phyloP scores from a whole-genome alignment of 352 stramenopile genomes.

The Globisporangium megalacanthum region DNA sequence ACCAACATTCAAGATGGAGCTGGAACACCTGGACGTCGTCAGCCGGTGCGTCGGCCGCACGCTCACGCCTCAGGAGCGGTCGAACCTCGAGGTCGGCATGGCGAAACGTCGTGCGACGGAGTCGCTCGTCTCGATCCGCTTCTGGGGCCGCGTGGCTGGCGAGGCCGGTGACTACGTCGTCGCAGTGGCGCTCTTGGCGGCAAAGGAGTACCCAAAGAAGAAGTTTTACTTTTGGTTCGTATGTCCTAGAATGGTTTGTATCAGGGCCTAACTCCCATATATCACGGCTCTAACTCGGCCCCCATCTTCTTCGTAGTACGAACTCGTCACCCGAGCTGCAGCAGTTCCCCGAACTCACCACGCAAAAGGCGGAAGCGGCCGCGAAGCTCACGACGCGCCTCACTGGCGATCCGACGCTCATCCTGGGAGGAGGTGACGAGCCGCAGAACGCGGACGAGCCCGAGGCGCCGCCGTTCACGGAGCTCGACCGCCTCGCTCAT shows the following conservation, averaged over 20 bases:
- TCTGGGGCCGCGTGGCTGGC: conserved; percentile 63
- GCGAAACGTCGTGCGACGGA: conserved; percentile 65
- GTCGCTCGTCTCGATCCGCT: conserved; percentile 51
- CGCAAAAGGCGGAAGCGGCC: conserved; percentile 45
- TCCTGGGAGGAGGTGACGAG: conserved; percentile 29
- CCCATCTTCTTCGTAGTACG: conserved; percentile 26
- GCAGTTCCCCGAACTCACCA: conserved; percentile 68
- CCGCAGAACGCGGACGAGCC: conserved; percentile 33
- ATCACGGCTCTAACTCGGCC: too few relatives aligned
- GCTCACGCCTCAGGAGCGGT: conserved; percentile 69
- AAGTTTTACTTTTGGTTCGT: conserved; percentile 84
- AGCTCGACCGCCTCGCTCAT: conserved; percentile 68
- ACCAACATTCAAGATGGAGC: conserved; percentile 36
- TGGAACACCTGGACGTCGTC: conserved; percentile 71
- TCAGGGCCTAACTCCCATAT: not conserved
- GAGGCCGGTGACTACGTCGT: conserved; percentile 70
- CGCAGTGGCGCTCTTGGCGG: conserved; percentile 43
- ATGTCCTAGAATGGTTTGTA: not conserved
- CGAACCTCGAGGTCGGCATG: conserved; percentile 70
- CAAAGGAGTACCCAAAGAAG: conserved; percentile 70
- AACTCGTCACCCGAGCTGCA: conserved; percentile 72
- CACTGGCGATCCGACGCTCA: conserved; percentile 63
- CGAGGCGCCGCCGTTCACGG: conserved; percentile 40
- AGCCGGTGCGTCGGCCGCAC: conserved; percentile 60
- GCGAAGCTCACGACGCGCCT: conserved; percentile 42